Evolutionary conservation across 164 flowering plant species (phyloP), one percentile per base, ranked within the genome.

Genomic region (Vitis rupestris): DNA sequence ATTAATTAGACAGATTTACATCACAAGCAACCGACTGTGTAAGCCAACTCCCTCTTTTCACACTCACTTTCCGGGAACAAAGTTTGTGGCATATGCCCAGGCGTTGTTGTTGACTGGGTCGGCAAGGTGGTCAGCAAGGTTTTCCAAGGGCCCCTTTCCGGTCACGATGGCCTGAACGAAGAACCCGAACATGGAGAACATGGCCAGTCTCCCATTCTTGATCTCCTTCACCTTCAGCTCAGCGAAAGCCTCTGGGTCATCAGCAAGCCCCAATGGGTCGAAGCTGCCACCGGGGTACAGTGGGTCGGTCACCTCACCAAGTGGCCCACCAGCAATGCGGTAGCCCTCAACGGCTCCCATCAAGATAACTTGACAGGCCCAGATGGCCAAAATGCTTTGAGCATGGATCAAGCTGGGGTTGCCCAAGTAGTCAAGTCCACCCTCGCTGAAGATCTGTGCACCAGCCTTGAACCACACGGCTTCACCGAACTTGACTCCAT

Each of bases 181-280:
- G 79, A 78, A 77, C 8, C 84, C 83, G 37, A 81, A 81, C 83
- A 81, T 81, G n/a, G 83, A 81, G 73, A 81, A 81, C 83, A 81
- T 81, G 54, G 83, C 83, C 37, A 81, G 51, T 49, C 83, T 72
- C 0, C 79, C 83, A 56, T 81, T 81, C 81, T 81, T 81, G 59
- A 81, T 16, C 69, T 81, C 83, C 75, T 81, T 81, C 51, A 81
- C 83, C 75, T 81, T 81, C 12, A 81, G 63, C 75, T 77, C 81
- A 16, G 81, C 81, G 16, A 81, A 81, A 0, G 83, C 81, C 69
- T 81, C 83, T 1, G 83, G 81, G 58, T 81, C 83, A 49, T 75
- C 81, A 11, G 81, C 83, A 14, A 81, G 76, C 8, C 83, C 81
- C 77, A 81, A 75, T 30, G 83, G 81, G 77, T 81, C 81, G 53